phyloP scores from a whole-genome alignment of 1,139 yeast genomes.

The Magnusiomyces tetraspermus region DNA sequence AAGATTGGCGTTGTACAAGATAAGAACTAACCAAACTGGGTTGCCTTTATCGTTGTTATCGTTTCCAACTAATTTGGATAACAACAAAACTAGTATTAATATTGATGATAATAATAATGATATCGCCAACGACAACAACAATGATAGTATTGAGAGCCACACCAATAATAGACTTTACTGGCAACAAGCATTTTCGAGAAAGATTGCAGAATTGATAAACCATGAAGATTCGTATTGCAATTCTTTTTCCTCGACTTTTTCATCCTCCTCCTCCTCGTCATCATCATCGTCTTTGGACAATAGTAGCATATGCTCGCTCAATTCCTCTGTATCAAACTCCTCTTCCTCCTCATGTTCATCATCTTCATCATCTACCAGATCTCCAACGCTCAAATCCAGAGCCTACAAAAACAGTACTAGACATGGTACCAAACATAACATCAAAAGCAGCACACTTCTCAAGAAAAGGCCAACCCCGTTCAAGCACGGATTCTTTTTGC shows the following conservation, averaged over 20 bases:
- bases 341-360: background rate
- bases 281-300: background rate
- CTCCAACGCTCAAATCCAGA: background rate
- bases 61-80: background rate
- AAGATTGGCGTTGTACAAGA: background rate
- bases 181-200: background rate
- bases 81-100: background rate
- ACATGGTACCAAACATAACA: too few relatives aligned
- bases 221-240: too few relatives aligned
- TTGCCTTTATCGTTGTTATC: background rate
- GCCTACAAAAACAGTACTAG: background rate
- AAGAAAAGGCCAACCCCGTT: too few relatives aligned
- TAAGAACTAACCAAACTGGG: conserved; percentile 1
- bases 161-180: background rate
- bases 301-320: background rate
- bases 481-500: background rate
- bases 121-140: too few relatives aligned
- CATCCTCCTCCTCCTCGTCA: too few relatives aligned
- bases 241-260: too few relatives aligned
- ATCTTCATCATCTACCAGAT: background rate
- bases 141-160: too few relatives aligned
- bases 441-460: too few relatives aligned
- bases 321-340: background rate
- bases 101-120: too few relatives aligned
- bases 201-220: too few relatives aligned